Evolutionary conservation across 164 flowering plant species (phyloP).

Genomic region (Aristolochia contorta): DNA sequence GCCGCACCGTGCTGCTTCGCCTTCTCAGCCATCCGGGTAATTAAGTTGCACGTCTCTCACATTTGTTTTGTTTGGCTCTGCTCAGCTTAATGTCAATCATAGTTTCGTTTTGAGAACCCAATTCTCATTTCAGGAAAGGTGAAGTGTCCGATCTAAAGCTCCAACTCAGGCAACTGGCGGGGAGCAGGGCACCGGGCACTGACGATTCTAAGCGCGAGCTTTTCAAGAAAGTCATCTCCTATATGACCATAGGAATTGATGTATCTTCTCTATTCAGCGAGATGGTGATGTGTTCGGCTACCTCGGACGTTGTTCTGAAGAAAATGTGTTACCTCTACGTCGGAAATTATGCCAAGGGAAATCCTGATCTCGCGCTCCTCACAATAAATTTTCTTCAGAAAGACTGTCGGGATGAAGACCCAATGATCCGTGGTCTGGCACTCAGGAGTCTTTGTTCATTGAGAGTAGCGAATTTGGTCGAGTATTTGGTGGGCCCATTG

Average conservation of each 20-base stretch:
- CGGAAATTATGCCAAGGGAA: slow-evolving; percentile 88
- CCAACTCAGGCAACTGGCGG: slow-evolving; percentile 89
- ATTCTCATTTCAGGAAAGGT: slow-evolving; percentile 48
- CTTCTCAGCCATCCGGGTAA: slow-evolving; percentile 96
- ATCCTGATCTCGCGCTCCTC: slow-evolving; percentile 91
- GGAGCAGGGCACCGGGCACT: slow-evolving; percentile 84
- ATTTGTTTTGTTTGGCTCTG: neutral
- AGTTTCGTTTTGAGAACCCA: neutral
- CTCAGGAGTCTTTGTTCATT: slow-evolving; percentile 83
- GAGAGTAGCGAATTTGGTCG: slow-evolving; percentile 82
- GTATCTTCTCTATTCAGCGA: slow-evolving; percentile 96
- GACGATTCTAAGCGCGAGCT: slow-evolving; percentile 90
- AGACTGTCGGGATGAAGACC: slow-evolving; percentile 95
- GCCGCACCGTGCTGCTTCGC: slow-evolving; percentile 41
- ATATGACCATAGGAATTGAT: slow-evolving; percentile 95
- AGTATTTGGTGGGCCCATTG: slow-evolving; percentile 95
- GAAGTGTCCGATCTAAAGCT: slow-evolving; percentile 88
- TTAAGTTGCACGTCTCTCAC: neutral
- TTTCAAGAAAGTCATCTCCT: slow-evolving; percentile 91
- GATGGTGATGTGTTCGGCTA: slow-evolving; percentile 99
- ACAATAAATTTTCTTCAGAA: slow-evolving; percentile 95
- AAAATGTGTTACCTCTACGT: slow-evolving; percentile 98
- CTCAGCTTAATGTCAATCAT: neutral
- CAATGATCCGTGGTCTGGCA: slow-evolving; percentile 97
- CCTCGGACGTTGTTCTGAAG: slow-evolving; percentile 91